A percentile compares a stretch with the other conserved stretches of the same genome.
Conservation (phyloP, 768 basidiomycete genomes). For the Russula foetens region DNA sequence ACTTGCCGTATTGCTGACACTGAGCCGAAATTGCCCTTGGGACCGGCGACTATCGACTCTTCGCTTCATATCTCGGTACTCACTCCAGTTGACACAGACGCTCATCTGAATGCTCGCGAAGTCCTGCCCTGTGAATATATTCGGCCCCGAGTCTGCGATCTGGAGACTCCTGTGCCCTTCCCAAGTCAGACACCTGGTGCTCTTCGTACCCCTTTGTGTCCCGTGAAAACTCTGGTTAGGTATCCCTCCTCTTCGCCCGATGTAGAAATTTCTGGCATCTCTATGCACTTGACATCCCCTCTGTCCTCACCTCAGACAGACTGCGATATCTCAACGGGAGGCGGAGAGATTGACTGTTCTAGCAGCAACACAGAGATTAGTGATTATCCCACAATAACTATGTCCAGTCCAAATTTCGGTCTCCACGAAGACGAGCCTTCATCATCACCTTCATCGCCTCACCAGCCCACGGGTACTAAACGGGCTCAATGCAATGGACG, state of each 20-base stretch:
- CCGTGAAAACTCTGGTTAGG: not conserved
- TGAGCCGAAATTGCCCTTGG: not conserved
- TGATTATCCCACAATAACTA: not conserved
- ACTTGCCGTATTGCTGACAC: not conserved
- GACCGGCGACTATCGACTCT: not conserved
- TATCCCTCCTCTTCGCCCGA: not conserved
- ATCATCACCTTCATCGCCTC: not conserved
- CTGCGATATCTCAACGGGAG: not conserved
- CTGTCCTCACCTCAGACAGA: constrained; percentile 12
- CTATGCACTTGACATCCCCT: not conserved
- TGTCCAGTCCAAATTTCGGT: constrained; percentile 6
- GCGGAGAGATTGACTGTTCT: not conserved
- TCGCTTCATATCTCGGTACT: not conserved
- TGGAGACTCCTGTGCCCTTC: not conserved
- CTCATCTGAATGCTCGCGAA: not conserved
- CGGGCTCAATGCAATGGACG: not conserved
- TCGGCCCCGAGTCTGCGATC: not conserved
- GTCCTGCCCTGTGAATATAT: not conserved
- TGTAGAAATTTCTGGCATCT: not conserved
- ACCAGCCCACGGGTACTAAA: not conserved
- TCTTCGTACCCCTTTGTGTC: not conserved
- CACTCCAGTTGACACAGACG: not conserved
- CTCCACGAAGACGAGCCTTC: not conserved
- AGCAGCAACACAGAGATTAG: not conserved
- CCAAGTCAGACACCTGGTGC: not conserved